Evolutionary conservation across 1,284 basidiomycete genomes (phyloP), one percentile per base, ranked within the genome.

Genomic region (Cryptococcus hybrid): DNA sequence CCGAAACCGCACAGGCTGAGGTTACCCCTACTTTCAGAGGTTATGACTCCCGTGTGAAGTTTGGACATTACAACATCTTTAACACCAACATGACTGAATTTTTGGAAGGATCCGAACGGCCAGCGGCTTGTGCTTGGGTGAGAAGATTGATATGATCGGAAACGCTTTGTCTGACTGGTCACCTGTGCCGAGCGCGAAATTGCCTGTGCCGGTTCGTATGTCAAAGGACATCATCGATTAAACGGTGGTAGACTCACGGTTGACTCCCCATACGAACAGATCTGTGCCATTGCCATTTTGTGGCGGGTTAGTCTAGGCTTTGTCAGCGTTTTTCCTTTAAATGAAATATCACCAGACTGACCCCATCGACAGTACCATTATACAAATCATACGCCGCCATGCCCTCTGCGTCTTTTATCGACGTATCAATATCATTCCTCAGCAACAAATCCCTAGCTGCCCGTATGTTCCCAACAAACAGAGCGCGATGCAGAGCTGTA

Each of bases 331-430:
- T 7, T 11, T 36, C 8, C 12, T 30, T 8, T 18, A 35, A 47
- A 12, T 15, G 6, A 18, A 35, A 12, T 36, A 18, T 12, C 35
- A 36, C 35, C 18, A 11, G 24, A 64, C 74, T 65, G 59, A 75
- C 73, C 0, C 85, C 87, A 58, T 86, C 84, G 37, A 96, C 81
- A 0, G 92, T 95, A 3, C 88, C 87, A 70, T 97, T 97, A 79
- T 93, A 98, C 34, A 99, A 79, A 70, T 99, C 95, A 64, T 94
- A 94, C 0, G 93, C 86, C 0, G 91, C 92, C 74, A 96, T 88
- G 1, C 93, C 95, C 69, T 98, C 95, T 40, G 81, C 74, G 70
- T 99, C 96, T 74, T 92, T 93, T 56, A 92, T 67, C 1, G 83
- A 79, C 0, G 82, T 77, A 69, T 98, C 92, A 15, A 85, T 85